phyloP scores from a whole-genome alignment of 2,329 filamentous ascomycete species.

The Aspergillus persii region DNA sequence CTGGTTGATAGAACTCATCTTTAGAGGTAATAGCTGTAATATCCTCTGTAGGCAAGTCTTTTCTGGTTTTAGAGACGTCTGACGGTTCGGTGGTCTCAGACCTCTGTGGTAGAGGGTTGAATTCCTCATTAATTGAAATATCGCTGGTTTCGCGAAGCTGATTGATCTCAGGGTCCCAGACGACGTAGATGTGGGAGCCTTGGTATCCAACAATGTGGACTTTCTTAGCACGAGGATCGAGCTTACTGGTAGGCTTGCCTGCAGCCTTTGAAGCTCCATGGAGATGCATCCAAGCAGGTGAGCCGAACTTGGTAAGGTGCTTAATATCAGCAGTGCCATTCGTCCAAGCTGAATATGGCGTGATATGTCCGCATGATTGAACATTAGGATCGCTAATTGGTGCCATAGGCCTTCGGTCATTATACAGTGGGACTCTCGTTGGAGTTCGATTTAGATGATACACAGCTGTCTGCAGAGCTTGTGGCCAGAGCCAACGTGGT shows the following conservation, averaged over 20 bases:
- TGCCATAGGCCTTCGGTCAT: background rate
- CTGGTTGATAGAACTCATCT: background rate
- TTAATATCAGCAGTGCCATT: constrained; percentile 1
- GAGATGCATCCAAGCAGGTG: background rate
- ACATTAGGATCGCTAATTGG: background rate
- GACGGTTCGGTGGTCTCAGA: background rate
- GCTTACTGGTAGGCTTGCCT: background rate
- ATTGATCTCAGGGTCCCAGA: constrained; percentile 1
- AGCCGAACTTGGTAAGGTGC: background rate
- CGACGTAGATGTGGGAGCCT: background rate
- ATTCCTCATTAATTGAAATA: background rate
- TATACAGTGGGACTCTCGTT: background rate
- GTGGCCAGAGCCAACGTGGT: background rate
- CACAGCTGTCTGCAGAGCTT: background rate
- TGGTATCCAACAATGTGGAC: background rate
- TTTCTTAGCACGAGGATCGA: background rate
- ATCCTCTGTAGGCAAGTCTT: background rate
- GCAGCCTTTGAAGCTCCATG: background rate
- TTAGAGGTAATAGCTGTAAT: too few species aligned
- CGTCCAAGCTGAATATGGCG: background rate
- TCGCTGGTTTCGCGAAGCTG: background rate
- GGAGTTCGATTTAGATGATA: background rate
- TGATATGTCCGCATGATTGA: background rate
- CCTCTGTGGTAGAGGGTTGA: background rate
- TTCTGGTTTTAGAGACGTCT: background rate